A percentile compares a stretch with the other conserved stretches of the same genome.
phyloP scores from a whole-genome alignment of 2,329 filamentous ascomycete species.

The Cordyceps sp. region DNA sequence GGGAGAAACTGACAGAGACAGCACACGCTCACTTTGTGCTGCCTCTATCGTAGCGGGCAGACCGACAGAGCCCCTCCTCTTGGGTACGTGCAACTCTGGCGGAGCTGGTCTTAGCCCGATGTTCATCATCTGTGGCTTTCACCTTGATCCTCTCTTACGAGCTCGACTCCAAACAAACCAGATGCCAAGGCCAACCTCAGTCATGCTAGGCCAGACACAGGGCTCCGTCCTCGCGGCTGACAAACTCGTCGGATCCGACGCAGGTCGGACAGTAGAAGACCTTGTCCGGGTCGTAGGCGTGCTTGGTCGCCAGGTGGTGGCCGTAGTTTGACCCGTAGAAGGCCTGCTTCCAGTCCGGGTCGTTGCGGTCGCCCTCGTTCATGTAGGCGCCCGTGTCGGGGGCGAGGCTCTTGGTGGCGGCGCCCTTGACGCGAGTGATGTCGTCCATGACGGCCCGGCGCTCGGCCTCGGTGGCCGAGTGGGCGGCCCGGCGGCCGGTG shows the following conservation, averaged over 20 bases:
- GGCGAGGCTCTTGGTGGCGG: slow-evolving; percentile 15
- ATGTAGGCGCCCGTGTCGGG: slow-evolving; percentile 23
- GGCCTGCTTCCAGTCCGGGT: slow-evolving; percentile 13
- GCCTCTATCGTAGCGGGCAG: too few relatives aligned
- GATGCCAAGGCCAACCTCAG: too few relatives aligned
- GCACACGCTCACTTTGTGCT: too few relatives aligned
- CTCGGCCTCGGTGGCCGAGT: slow-evolving; percentile 4
- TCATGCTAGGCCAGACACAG: slow-evolving; percentile 1
- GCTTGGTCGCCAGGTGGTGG: slow-evolving; percentile 15
- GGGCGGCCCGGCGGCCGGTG: slow-evolving; percentile 6
- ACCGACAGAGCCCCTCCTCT: too few relatives aligned
- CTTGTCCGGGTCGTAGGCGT: slow-evolving; percentile 13
- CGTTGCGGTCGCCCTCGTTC: slow-evolving; percentile 22
- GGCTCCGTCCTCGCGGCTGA: slow-evolving; percentile 8
- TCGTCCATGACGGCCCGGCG: slow-evolving; percentile 8
- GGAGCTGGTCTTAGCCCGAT: too few relatives aligned
- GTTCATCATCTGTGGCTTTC: too few relatives aligned
- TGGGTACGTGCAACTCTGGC: too few relatives aligned
- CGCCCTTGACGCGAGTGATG: slow-evolving; percentile 12
- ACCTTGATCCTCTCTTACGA: too few relatives aligned
- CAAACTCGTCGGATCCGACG: slow-evolving; percentile 17
- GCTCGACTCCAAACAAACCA: too few relatives aligned
- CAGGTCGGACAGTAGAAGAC: slow-evolving; percentile 21
- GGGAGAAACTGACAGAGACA: too few relatives aligned
- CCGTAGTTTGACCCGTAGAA: slow-evolving; percentile 19